A percentile compares a stretch with the other conserved stretches of the same genome.
phyloP scores from a whole-genome alignment of 1,139 yeast genomes.

The Geotrichum histeridarum region DNA sequence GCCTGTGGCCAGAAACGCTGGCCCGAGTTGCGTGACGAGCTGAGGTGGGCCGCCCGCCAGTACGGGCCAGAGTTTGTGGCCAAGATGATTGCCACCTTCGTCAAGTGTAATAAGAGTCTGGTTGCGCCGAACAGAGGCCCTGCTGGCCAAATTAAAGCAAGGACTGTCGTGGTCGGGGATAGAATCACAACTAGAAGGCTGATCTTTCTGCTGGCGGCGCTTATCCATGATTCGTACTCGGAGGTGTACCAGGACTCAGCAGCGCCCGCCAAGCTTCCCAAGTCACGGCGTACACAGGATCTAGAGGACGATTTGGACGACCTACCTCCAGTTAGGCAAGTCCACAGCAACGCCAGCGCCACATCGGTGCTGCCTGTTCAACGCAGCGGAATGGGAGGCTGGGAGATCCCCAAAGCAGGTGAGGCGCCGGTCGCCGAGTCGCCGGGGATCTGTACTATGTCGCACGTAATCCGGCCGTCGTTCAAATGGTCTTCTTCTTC shows the following conservation, averaged over 20 bases:
- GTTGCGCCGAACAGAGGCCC: constrained; percentile 8
- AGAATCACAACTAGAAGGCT: constrained; percentile 27
- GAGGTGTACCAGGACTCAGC: not conserved
- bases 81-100: not conserved
- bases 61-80: constrained; percentile 11
- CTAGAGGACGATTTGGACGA: not conserved
- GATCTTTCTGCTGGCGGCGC: constrained; percentile 27
- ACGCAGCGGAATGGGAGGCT: constrained; percentile 22
- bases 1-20: constrained; percentile 32
- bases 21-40: constrained; percentile 27
- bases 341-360: not conserved
- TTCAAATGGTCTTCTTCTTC: constrained; percentile 27
- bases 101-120: constrained; percentile 16
- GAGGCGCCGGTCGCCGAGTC: constrained; percentile 24
- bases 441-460: constrained; percentile 25
- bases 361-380: constrained; percentile 8
- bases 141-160: constrained; percentile 20
- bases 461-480: constrained; percentile 31
- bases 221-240: constrained; percentile 19
- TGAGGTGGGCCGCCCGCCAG: constrained; percentile 23
- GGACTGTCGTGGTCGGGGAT: constrained; percentile 28
- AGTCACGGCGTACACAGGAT: not conserved
- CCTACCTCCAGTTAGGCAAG: not conserved
- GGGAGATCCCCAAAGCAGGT: constrained; percentile 28
- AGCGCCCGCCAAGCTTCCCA: not conserved